Conservation (phyloP, 345 rosid species). For the Trapa incisa region DNA sequence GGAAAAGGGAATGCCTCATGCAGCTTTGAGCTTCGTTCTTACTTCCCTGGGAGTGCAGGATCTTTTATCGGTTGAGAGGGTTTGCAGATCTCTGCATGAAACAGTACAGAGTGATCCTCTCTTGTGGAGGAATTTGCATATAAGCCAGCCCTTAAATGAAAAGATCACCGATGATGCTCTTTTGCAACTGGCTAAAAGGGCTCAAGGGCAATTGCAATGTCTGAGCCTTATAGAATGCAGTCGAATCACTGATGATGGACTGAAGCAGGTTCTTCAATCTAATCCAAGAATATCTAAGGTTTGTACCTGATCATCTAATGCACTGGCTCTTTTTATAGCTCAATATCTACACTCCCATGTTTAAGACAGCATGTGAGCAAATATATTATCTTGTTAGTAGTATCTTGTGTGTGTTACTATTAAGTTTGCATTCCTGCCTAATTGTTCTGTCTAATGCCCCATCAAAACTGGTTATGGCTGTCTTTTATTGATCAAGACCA, state of each 20-base stretch:
- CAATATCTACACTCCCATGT: background rate
- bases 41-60: slow-evolving; percentile 53
- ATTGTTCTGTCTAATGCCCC: background rate
- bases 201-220: slow-evolving; percentile 66
- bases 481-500: background rate
- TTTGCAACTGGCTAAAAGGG: slow-evolving; percentile 46
- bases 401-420: background rate
- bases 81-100: slow-evolving; percentile 46
- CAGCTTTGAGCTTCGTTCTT: slow-evolving; percentile 47
- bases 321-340: background rate
- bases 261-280: slow-evolving; percentile 41
- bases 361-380: background rate
- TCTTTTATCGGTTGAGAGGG: slow-evolving; percentile 57
- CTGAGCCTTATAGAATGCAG: slow-evolving; percentile 67
- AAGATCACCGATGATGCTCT: slow-evolving; percentile 78
- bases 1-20: slow-evolving; percentile 31
- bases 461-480: background rate
- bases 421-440: background rate
- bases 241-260: slow-evolving; percentile 58
- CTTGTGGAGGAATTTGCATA: slow-evolving; percentile 67
- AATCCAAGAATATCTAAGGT: slow-evolving; percentile 70
- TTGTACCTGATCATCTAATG: slow-evolving; percentile 1
- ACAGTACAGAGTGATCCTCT: slow-evolving; percentile 49
- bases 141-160: slow-evolving; percentile 69
- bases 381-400: too few relatives aligned